Conservation (phyloP, 306 rosid genomes). For the Parietaria judaica region DNA sequence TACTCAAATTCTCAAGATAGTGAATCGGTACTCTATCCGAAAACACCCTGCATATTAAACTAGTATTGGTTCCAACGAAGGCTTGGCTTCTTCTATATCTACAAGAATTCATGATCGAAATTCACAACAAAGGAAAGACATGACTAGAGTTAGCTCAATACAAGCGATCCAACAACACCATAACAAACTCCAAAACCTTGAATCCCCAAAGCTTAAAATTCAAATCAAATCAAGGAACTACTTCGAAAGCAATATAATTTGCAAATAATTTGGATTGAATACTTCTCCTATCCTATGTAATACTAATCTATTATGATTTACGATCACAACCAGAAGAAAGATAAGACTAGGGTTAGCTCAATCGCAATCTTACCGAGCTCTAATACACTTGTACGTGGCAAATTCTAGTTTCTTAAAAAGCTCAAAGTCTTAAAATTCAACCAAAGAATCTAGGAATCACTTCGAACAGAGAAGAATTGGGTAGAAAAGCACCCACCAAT, state of each 20-base stretch:
- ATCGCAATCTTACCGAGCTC: neutral
- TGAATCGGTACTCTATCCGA: neutral
- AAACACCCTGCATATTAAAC: neutral
- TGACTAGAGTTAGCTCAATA: neutral
- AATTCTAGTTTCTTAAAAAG: neutral
- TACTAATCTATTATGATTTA: too few relatives aligned
- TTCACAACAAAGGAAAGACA: neutral
- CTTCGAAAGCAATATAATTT: too few relatives aligned
- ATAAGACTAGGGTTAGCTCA: neutral
- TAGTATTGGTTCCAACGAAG: neutral
- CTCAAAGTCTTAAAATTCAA: neutral
- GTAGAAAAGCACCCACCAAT: constrained; percentile 41
- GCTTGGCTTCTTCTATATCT: neutral
- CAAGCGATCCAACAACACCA: neutral
- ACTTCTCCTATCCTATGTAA: too few relatives aligned
- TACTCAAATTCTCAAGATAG: too few relatives aligned
- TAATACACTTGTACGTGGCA: neutral
- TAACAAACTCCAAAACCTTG: neutral
- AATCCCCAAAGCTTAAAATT: too few relatives aligned
- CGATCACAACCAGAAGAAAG: neutral
- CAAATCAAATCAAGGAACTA: too few relatives aligned
- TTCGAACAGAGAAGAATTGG: neutral
- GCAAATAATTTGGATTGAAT: too few relatives aligned
- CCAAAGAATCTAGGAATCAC: neutral
- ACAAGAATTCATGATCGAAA: neutral